A percentile compares a stretch with the other conserved stretches of the same genome.
These are phyloP conservation scores for Pachysandra terminalis DNA, from an alignment of 164 flowering plant genomes.

Conservation along the genomic window DNA sequence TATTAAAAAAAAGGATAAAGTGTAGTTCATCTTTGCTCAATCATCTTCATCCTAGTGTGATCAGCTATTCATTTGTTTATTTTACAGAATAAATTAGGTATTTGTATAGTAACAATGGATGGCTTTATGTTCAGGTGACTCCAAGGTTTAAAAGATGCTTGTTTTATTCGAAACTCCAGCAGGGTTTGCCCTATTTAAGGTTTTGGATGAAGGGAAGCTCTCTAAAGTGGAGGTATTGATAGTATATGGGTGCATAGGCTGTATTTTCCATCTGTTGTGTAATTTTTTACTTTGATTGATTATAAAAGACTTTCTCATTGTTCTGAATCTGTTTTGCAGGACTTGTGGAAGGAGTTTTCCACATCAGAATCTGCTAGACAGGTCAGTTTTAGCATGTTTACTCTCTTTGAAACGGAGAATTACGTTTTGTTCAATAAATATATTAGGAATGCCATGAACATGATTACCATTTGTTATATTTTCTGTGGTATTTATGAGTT, in stretches of 20 bases:
- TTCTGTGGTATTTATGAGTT: not conserved
- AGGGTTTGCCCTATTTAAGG: conserved; percentile 90
- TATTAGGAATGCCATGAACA: not conserved
- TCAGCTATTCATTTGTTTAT: no score
- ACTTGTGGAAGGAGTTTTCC: conserved; percentile 46
- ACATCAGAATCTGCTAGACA: conserved; percentile 50
- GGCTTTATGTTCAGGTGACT: conserved; percentile 12
- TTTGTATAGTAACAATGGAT: no score
- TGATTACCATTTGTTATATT: not conserved
- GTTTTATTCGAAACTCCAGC: conserved; percentile 86
- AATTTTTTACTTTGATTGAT: no score
- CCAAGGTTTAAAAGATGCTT: conserved; percentile 43
- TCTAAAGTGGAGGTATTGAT: conserved; percentile 58
- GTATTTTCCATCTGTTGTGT: not conserved
- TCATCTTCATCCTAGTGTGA: no score
- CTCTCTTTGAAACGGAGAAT: not conserved
- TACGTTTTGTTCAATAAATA: not conserved
- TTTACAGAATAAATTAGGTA: no score
- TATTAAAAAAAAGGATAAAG: no score
- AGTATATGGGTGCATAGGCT: not conserved
- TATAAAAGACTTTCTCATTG: not conserved
- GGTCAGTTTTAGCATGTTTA: conserved; percentile 20
- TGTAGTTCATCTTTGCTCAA: no score
- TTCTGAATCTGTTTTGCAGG: conserved; percentile 29
- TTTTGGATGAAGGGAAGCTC: conserved; percentile 85